Conservation (phyloP, 805 yeast genomes). For the Candida coleopterorum region DNA sequence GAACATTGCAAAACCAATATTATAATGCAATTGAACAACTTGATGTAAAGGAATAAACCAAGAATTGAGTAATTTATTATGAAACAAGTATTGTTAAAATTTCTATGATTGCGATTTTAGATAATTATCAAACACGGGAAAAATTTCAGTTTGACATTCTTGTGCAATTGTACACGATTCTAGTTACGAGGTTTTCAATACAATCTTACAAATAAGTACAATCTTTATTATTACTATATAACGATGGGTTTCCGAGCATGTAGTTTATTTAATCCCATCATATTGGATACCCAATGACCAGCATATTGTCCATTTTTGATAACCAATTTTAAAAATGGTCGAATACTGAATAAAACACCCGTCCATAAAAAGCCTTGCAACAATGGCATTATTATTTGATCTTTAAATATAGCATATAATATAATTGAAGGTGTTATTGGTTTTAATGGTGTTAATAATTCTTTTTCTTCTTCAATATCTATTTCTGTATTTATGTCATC, state of each 20-base stretch:
- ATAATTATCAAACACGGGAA: background rate
- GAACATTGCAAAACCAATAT: too few species aligned
- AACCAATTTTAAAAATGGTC: slow-evolving; percentile 29
- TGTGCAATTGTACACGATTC: background rate
- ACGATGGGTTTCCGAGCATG: background rate
- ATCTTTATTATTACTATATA: too few species aligned
- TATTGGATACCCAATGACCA: slow-evolving; percentile 21
- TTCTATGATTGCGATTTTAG: background rate
- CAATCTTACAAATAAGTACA: too few species aligned
- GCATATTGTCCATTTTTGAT: slow-evolving; percentile 23
- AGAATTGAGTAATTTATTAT: background rate
- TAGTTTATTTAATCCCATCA: slow-evolving; percentile 16
- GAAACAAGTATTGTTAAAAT: background rate
- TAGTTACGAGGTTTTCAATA: too few species aligned
- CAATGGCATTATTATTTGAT: slow-evolving; percentile 50
- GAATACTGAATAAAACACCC: slow-evolving; percentile 30
- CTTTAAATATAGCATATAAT: slow-evolving; percentile 45
- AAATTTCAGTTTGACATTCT: background rate
- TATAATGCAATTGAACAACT: too few species aligned
- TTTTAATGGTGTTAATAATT: slow-evolving; percentile 24
- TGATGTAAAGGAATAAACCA: too few species aligned
- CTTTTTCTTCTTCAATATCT: slow-evolving; percentile 11
- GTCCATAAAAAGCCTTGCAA: slow-evolving; percentile 49
- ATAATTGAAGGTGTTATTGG: slow-evolving; percentile 43
- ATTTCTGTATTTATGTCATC: slow-evolving; percentile 14